Evolutionary conservation across 2,329 filamentous ascomycete genomes (phyloP).

Genomic region (Dothistroma pini): DNA sequence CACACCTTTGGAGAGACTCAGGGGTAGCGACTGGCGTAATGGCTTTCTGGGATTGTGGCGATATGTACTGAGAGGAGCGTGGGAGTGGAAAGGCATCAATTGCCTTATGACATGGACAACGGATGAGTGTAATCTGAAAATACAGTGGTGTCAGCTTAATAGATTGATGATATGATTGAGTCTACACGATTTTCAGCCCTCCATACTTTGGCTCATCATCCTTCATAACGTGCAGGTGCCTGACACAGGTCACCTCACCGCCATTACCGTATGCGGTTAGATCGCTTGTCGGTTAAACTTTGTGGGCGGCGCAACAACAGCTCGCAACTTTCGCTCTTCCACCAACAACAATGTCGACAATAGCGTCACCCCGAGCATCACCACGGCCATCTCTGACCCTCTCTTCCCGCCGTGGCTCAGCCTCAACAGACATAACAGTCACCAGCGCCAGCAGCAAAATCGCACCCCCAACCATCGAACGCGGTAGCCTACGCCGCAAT

Average conservation of each 20-base stretch:
- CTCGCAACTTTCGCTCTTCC: not conserved
- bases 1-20: not conserved
- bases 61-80: not conserved
- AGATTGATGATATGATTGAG: not conserved
- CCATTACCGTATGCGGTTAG: not conserved
- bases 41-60: not conserved
- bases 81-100: not conserved
- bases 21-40: not conserved
- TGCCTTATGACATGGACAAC: not conserved
- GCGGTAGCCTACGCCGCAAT: conserved; percentile 60
- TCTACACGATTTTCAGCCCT: too few relatives aligned
- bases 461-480: conserved; percentile 29
- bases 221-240: too few relatives aligned
- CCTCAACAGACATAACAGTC: conserved; percentile 56
- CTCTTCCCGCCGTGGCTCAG: conserved; percentile 70
- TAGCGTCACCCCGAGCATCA: conserved; percentile 49
- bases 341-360: conserved; percentile 50
- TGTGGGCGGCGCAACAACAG: not conserved
- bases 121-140: not conserved
- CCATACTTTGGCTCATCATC: too few relatives aligned
- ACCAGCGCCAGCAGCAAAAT: conserved; percentile 40
- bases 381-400: conserved; percentile 58
- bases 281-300: not conserved
- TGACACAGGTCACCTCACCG: not conserved
- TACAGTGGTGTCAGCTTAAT: not conserved